Conservation (phyloP, 495 filamentous ascomycete genomes). For the Hypoxylon subgilvum region DNA sequence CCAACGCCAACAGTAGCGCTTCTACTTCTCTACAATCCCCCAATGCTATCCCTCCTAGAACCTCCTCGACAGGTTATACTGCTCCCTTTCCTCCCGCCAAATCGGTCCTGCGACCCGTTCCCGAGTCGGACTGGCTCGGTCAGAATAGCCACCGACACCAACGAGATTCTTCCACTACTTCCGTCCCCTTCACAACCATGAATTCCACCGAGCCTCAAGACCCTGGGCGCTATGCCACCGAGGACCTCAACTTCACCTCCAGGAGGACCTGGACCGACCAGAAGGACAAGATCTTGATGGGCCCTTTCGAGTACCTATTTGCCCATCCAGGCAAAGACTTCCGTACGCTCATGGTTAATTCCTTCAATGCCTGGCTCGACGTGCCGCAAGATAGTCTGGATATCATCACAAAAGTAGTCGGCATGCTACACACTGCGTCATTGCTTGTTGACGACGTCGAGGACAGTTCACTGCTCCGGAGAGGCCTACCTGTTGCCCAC, state of each 20-base stretch:
- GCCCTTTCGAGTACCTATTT: constrained; percentile 87
- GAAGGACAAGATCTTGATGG: constrained; percentile 80
- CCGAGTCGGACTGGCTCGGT: constrained; percentile 63
- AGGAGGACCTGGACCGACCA: constrained; percentile 66
- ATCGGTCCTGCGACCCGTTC: constrained; percentile 59
- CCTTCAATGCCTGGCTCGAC: constrained; percentile 88
- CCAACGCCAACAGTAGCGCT: constrained; percentile 24
- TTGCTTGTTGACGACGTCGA: constrained; percentile 93
- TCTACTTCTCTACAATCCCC: constrained; percentile 60
- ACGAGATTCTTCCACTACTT: constrained; percentile 42
- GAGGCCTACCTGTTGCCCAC: constrained; percentile 91
- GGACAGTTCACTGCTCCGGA: constrained; percentile 80
- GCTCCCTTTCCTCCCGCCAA: constrained; percentile 48
- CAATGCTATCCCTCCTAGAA: constrained; percentile 73
- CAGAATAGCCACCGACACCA: constrained; percentile 43
- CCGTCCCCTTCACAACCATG: constrained; percentile 43
- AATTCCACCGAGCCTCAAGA: constrained; percentile 44
- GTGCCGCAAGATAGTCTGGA: constrained; percentile 78
- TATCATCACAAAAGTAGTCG: constrained; percentile 85
- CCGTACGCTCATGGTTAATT: constrained; percentile 79
- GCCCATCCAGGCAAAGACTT: constrained; percentile 91
- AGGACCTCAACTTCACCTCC: constrained; percentile 50
- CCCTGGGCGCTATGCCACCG: constrained; percentile 53
- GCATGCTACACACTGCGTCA: constrained; percentile 93
- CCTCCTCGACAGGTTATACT: constrained; percentile 64